Conservation (phyloP, 352 stramenopile species). For the Pythium rhizo-oryzae region DNA sequence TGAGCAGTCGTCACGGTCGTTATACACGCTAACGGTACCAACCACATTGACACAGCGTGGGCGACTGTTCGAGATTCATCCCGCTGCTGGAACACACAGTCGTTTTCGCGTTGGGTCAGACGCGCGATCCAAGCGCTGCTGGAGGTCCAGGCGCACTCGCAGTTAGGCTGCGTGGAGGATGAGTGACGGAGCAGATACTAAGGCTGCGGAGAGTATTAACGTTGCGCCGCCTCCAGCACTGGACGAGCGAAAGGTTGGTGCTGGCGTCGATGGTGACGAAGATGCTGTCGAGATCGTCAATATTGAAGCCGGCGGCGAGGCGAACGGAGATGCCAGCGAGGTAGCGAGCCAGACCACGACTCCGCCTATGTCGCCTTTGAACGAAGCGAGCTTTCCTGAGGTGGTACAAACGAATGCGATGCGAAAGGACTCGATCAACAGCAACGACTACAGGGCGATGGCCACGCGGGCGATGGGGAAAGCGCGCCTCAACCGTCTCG, state of each 20-base stretch:
- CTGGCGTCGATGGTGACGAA: background rate
- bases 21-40: background rate
- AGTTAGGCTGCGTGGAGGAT: conserved; percentile 1
- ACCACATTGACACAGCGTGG: background rate
- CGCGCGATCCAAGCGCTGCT: background rate
- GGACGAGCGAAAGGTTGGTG: background rate
- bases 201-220: background rate
- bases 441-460: conserved; percentile 60
- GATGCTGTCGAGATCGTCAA: conserved; percentile 1
- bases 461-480: conserved; percentile 42
- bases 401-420: background rate
- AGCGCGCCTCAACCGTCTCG: conserved; percentile 61
- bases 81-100: background rate
- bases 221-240: too few species aligned
- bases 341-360: conserved; percentile 8
- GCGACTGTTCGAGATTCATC: background rate
- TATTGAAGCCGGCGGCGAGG: background rate
- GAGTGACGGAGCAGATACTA: background rate
- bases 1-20: background rate
- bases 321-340: background rate
- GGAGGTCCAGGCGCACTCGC: conserved; percentile 2
- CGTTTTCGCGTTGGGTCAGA: background rate
- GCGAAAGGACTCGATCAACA: conserved; percentile 32
- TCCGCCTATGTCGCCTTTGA: background rate
- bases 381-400: background rate